phyloP scores from a whole-genome alignment of 2,329 filamentous ascomycete genomes.

The Zopfia rhizophila region DNA sequence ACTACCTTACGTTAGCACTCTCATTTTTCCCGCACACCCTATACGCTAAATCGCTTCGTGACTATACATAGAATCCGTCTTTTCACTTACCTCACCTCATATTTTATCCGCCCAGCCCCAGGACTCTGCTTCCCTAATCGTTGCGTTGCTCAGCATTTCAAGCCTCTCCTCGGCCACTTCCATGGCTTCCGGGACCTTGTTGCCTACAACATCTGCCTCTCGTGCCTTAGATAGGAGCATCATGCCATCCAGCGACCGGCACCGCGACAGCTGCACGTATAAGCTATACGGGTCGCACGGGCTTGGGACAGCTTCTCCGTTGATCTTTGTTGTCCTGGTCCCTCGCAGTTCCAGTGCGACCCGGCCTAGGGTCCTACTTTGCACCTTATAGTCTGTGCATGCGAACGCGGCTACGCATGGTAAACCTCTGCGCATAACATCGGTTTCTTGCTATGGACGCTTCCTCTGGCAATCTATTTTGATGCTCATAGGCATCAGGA shows the following conservation, averaged over 20 bases:
- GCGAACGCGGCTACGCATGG: constrained; percentile 13
- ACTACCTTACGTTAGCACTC: too few species aligned
- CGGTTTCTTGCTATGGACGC: constrained; percentile 8
- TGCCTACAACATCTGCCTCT: constrained; percentile 17
- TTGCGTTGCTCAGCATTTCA: constrained; percentile 10
- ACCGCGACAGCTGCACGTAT: constrained; percentile 12
- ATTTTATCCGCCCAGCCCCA: too few species aligned
- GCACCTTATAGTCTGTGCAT: constrained; percentile 14
- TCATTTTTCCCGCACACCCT: too few species aligned
- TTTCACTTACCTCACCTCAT: too few species aligned
- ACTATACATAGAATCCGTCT: too few species aligned
- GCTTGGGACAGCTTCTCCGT: constrained; percentile 2
- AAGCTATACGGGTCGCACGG: constrained; percentile 12
- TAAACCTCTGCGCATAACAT: constrained; percentile 14
- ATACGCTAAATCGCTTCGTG: too few species aligned
- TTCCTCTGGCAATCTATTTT: constrained; percentile 11
- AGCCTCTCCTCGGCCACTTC: constrained; percentile 13
- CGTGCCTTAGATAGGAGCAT: constrained; percentile 15
- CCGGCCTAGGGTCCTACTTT: constrained; percentile 9
- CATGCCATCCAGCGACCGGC: constrained; percentile 8
- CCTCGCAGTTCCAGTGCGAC: constrained; percentile 15
- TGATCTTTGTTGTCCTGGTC: constrained; percentile 4
- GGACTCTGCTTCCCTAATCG: constrained; percentile 6
- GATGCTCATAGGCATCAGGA: constrained; percentile 13
- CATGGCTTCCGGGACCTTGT: constrained; percentile 13